Evolutionary conservation across 2,329 filamentous ascomycete species (phyloP).

Genomic region (Leptosphaerulina australis): DNA sequence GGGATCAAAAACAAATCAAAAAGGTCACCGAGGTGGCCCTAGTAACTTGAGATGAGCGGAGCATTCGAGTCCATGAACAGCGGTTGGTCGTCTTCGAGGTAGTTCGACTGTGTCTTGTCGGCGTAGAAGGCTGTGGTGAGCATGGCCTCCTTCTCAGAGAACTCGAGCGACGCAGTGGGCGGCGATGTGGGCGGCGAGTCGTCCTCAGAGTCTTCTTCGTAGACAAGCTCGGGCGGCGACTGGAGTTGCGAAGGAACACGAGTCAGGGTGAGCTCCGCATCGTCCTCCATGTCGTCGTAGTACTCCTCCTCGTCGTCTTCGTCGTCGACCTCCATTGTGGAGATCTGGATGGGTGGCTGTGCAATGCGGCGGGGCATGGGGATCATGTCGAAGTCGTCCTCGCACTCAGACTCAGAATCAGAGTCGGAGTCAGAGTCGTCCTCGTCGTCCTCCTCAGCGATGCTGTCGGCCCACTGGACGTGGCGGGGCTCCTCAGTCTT

Average conservation of each 20-base stretch:
- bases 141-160: conserved; percentile 56
- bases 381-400: conserved; percentile 57
- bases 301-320: conserved; percentile 52
- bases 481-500: conserved; percentile 68
- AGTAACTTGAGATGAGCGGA: conserved; percentile 51
- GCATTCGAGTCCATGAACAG: conserved; percentile 51
- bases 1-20: conserved; percentile 42
- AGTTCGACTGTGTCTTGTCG: conserved; percentile 46
- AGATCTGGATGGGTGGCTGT: conserved; percentile 52
- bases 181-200: conserved; percentile 56
- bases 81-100: conserved; percentile 47
- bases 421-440: conserved; percentile 55
- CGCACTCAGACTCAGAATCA: conserved; percentile 60
- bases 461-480: conserved; percentile 85
- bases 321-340: conserved; percentile 51
- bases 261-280: conserved; percentile 54
- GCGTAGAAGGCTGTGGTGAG: conserved; percentile 55
- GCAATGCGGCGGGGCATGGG: conserved; percentile 49
- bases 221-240: conserved; percentile 57
- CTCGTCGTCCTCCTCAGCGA: conserved; percentile 75
- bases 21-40: conserved; percentile 41
- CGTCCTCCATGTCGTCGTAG: conserved; percentile 56
- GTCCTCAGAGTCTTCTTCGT: conserved; percentile 58
- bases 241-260: conserved; percentile 52
- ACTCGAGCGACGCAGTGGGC: conserved; percentile 52